These are phyloP conservation scores for Endoconidiophora polonica DNA, from an alignment of 2,329 filamentous ascomycete genomes.

Conservation along the genomic window DNA sequence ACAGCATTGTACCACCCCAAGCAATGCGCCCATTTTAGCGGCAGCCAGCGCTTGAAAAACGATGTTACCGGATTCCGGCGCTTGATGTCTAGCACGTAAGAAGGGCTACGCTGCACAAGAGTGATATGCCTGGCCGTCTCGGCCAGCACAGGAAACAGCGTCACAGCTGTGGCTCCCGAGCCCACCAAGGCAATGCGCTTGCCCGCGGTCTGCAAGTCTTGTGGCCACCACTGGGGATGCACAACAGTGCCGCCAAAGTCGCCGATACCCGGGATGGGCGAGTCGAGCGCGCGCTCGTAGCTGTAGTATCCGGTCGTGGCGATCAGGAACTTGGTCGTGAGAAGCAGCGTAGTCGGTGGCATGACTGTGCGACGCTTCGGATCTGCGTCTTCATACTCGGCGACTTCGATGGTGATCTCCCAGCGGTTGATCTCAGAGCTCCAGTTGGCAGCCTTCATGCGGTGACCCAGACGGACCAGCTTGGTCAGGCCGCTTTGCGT, in stretches of 20 bases:
- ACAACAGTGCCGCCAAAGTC: constrained; percentile 46
- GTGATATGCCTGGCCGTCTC: constrained; percentile 50
- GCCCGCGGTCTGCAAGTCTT: constrained; percentile 44
- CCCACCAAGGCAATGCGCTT: constrained; percentile 61
- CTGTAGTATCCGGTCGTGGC: constrained; percentile 54
- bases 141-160: constrained; percentile 54
- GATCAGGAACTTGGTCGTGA: constrained; percentile 39
- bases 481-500: constrained; percentile 33
- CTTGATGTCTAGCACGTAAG: constrained; percentile 44
- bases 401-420: constrained; percentile 29
- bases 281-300: constrained; percentile 44
- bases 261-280: constrained; percentile 48
- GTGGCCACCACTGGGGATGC: constrained; percentile 65
- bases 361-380: not conserved
- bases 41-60: constrained; percentile 28
- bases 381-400: constrained; percentile 17
- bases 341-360: constrained; percentile 11
- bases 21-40: constrained; percentile 27
- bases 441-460: constrained; percentile 34
- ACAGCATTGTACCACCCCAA: constrained; percentile 34
- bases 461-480: constrained; percentile 35
- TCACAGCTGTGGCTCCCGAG: constrained; percentile 64
- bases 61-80: constrained; percentile 23
- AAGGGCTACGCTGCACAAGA: constrained; percentile 67
- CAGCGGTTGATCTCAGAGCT: constrained; percentile 37